Conservation (phyloP, 78 protist species). For the Emiliania huxleyi region DNA sequence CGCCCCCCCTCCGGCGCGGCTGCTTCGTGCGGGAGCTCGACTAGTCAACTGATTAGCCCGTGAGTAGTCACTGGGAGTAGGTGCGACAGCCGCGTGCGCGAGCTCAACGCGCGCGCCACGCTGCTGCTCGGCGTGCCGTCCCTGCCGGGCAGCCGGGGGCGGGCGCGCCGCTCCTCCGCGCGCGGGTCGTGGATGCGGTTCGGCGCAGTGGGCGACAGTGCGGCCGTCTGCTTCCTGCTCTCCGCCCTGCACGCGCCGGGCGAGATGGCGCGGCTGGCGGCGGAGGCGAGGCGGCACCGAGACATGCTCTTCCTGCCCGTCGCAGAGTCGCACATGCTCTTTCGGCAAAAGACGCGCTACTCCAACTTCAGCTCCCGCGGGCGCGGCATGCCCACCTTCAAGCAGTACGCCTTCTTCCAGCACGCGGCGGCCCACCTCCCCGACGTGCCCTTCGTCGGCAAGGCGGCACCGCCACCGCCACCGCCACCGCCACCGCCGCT, state of each 20-base stretch:
- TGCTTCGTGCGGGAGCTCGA: too few species aligned
- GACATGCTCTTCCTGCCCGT: neutral
- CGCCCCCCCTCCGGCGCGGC: too few species aligned
- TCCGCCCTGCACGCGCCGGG: neutral
- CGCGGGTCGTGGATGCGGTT: neutral
- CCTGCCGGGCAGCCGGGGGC: neutral
- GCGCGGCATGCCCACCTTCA: slow-evolving; percentile 24
- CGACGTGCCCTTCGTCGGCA: neutral
- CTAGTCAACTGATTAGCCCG: too few species aligned
- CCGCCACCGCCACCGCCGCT: too few species aligned
- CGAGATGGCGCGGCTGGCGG: neutral
- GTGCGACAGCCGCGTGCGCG: too few species aligned
- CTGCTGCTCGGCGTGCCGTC: neutral
- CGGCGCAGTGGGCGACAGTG: neutral
- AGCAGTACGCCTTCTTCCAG: slow-evolving; percentile 22
- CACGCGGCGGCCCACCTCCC: neutral
- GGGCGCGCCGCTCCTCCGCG: neutral
- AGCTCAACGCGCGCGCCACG: neutral
- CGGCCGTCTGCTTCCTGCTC: neutral
- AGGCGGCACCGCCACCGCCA: neutral
- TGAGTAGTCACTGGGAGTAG: too few species aligned
- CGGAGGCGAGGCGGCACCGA: neutral
- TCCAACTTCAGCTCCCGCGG: neutral
- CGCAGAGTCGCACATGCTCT: neutral
- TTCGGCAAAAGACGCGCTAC: neutral